These are phyloP conservation scores for Paracamarosporium sp. DNA, from an alignment of 2,329 filamentous ascomycete species.

Conservation along the genomic window DNA sequence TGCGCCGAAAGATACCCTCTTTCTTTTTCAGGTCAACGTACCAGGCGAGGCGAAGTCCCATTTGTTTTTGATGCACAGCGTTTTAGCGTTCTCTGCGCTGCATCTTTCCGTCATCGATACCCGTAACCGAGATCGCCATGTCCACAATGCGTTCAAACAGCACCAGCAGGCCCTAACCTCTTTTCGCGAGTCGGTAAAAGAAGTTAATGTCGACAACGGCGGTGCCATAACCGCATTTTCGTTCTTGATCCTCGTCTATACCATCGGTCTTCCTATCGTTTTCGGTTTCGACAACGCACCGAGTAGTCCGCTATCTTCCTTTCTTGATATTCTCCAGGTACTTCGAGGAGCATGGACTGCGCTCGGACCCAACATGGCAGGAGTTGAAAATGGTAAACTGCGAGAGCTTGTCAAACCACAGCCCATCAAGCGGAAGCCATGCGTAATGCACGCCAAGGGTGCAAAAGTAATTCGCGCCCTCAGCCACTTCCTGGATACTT, in stretches of 20 bases:
- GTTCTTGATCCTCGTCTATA: constrained; percentile 19
- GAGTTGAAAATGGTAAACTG: constrained; percentile 15
- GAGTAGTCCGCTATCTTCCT: constrained; percentile 8
- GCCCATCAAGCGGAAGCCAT: background rate
- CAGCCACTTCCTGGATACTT: constrained; percentile 20
- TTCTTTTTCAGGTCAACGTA: constrained; percentile 26
- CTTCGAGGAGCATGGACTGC: constrained; percentile 17
- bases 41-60: constrained; percentile 26
- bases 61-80: constrained; percentile 29
- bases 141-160: constrained; percentile 20
- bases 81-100: constrained; percentile 30
- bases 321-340: constrained; percentile 17
- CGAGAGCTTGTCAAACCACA: constrained; percentile 12
- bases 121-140: constrained; percentile 14
- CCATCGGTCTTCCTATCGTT: constrained; percentile 16
- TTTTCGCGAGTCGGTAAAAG: constrained; percentile 19
- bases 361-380: constrained; percentile 8
- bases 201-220: constrained; percentile 16
- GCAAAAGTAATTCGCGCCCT: constrained; percentile 18
- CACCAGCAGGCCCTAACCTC: constrained; percentile 22
- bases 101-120: constrained; percentile 20
- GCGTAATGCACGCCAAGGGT: constrained; percentile 16
- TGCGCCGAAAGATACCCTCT: constrained; percentile 11
- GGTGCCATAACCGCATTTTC: constrained; percentile 20
- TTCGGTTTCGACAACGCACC: constrained; percentile 15